Conservation (phyloP, 2,329 filamentous ascomycete species). For the Cercospora sojina region DNA sequence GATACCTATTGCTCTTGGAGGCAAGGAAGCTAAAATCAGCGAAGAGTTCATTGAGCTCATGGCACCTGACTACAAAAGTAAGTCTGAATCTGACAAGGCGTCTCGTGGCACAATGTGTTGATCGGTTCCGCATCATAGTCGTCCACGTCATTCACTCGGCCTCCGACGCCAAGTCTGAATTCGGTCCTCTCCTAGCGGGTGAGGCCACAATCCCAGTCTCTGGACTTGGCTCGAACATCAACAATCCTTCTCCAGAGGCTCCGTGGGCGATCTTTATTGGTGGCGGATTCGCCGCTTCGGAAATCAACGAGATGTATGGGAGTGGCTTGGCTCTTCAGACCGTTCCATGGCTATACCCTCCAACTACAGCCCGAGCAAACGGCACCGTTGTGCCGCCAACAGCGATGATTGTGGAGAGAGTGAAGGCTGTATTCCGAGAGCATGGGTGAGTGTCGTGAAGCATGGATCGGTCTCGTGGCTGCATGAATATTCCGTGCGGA, state of each 20-base stretch:
- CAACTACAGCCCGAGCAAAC: conserved; percentile 6
- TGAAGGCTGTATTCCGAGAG: conserved; percentile 15
- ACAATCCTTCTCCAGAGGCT: conserved; percentile 10
- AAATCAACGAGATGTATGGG: conserved; percentile 25
- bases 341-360: conserved; percentile 29
- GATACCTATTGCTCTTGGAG: conserved; percentile 29
- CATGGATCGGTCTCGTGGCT: not conserved
- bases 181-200: conserved; percentile 24
- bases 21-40: conserved; percentile 28
- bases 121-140: conserved; percentile 20
- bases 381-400: conserved; percentile 13
- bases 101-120: not conserved
- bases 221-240: conserved; percentile 25
- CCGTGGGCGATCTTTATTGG: conserved; percentile 31
- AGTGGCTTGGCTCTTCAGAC: conserved; percentile 8
- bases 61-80: conserved; percentile 29
- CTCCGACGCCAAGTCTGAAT: conserved; percentile 23
- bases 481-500: not conserved
- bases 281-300: conserved; percentile 27
- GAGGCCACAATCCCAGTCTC: conserved; percentile 24
- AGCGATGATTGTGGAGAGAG: conserved; percentile 13
- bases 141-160: conserved; percentile 29
- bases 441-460: conserved; percentile 1
- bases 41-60: conserved; percentile 24
- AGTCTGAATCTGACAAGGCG: not conserved